Conservation (phyloP, 2,329 filamentous ascomycete species). For the Pseudocercospora eumusae region DNA sequence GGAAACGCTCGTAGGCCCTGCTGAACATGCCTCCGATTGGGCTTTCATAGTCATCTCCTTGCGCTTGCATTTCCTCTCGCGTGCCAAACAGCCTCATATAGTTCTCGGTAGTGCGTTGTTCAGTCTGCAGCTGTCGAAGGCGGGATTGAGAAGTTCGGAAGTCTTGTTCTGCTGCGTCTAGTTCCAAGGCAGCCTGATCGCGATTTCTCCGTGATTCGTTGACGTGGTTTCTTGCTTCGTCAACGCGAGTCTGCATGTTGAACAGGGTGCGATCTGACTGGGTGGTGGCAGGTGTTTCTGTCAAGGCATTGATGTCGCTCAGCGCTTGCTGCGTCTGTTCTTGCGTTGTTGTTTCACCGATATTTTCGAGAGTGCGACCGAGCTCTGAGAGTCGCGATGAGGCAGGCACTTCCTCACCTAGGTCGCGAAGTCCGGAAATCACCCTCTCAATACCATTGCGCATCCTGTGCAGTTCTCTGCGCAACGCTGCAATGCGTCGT, state of each 20-base stretch:
- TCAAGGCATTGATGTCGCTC: conserved; percentile 29
- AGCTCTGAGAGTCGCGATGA: conserved; percentile 35
- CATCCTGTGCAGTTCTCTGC: conserved; percentile 43
- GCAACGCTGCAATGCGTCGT: conserved; percentile 41
- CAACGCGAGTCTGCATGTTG: conserved; percentile 35
- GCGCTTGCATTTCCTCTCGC: conserved; percentile 49
- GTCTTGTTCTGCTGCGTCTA: conserved; percentile 40
- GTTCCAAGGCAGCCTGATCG: conserved; percentile 38
- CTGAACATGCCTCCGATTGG: conserved; percentile 52
- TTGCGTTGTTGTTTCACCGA: conserved; percentile 28
- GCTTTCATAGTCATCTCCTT: conserved; percentile 51
- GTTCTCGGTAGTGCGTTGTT: conserved; percentile 42
- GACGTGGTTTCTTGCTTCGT: conserved; percentile 36
- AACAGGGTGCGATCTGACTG: conserved; percentile 31
- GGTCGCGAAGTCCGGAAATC: conserved; percentile 40
- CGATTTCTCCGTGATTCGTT: conserved; percentile 38
- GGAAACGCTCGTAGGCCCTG: conserved; percentile 47
- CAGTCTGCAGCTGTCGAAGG: conserved; percentile 39
- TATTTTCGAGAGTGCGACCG: conserved; percentile 36
- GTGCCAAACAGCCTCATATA: conserved; percentile 49
- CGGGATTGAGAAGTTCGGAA: conserved; percentile 37
- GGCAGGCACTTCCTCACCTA: conserved; percentile 41
- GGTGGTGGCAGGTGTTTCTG: conserved; percentile 19
- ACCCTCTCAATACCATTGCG: conserved; percentile 43
- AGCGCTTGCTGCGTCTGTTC: conserved; percentile 30